Percentiles rank a stretch among this genome's conserved stretches.
phyloP scores from a whole-genome alignment of 768 basidiomycete genomes.

The Hericium alpestre region DNA sequence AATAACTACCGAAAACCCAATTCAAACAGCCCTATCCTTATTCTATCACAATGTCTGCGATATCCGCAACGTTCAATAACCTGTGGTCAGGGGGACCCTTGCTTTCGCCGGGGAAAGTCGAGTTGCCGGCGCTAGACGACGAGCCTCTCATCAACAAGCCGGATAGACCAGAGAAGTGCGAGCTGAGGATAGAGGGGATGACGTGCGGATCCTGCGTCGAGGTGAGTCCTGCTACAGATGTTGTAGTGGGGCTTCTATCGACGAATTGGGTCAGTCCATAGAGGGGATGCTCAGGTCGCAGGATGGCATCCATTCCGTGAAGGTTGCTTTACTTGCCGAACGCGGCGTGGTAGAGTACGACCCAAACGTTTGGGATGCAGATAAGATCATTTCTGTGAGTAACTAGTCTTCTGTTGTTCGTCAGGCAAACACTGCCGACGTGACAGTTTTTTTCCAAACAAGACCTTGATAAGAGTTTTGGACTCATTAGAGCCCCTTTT shows the following conservation, averaged over 20 bases:
- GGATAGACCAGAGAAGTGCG: conserved; percentile 45
- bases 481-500: too few species aligned
- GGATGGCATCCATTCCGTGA: conserved; percentile 81
- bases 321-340: conserved; percentile 96
- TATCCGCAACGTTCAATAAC: conserved; percentile 5
- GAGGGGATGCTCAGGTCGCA: conserved; percentile 75
- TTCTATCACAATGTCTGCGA: conserved; percentile 2
- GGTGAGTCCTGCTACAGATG: conserved; percentile 31
- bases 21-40: background rate
- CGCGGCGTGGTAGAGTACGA: conserved; percentile 89
- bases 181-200: conserved; percentile 82
- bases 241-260: background rate
- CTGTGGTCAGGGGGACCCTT: conserved; percentile 4
- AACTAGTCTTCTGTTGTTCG: conserved; percentile 33
- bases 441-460: too few species aligned
- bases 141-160: conserved; percentile 19
- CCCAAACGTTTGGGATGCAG: conserved; percentile 64
- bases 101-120: conserved; percentile 17
- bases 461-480: background rate
- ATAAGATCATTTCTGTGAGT: conserved; percentile 49
- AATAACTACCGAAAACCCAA: too few species aligned
- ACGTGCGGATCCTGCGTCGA: conserved; percentile 84
- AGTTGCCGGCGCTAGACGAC: conserved; percentile 17
- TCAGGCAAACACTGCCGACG: background rate
- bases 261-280: conserved; percentile 46